Evolutionary conservation across 176 grass and related monocot species (phyloP).

Genomic region (Triticum urartu): DNA sequence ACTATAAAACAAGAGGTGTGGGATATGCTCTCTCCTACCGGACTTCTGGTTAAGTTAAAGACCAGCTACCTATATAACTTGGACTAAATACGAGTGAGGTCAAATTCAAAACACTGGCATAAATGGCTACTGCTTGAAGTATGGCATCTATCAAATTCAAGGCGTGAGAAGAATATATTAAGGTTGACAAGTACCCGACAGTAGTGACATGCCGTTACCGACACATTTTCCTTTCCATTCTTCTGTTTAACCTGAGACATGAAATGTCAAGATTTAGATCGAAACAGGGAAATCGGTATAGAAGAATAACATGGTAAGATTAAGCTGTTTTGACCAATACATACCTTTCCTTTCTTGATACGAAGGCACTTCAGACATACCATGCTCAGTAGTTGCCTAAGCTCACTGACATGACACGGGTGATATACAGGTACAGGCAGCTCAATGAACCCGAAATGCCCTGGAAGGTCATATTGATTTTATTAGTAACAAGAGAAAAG

Average conservation of each 20-base stretch:
- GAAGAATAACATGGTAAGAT: neutral
- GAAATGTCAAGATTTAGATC: constrained; percentile 1
- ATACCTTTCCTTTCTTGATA: constrained; percentile 87
- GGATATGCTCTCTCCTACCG: neutral
- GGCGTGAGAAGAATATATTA: neutral
- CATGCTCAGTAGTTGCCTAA: constrained; percentile 65
- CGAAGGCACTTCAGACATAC: constrained; percentile 82
- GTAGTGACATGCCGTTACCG: constrained; percentile 51
- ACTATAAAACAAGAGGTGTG: neutral
- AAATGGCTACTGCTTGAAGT: neutral
- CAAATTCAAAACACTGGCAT: constrained; percentile 6
- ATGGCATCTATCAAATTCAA: constrained; percentile 1
- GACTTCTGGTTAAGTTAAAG: constrained; percentile 1
- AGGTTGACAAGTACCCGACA: constrained; percentile 60
- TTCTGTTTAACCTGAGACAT: constrained; percentile 56
- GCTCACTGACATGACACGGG: constrained; percentile 74
- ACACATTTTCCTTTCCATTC: constrained; percentile 49
- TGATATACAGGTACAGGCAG: constrained; percentile 89
- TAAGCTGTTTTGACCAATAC: neutral
- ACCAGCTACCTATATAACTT: constrained; percentile 6
- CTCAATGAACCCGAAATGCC: constrained; percentile 93
- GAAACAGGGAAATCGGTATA: neutral
- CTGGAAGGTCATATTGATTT: constrained; percentile 43
- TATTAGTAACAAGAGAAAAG: constrained; percentile 22
- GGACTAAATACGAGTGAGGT: neutral